phyloP scores from a whole-genome alignment of 2,329 filamentous ascomycete genomes.

The Phaeomoniella chlamydospora region DNA sequence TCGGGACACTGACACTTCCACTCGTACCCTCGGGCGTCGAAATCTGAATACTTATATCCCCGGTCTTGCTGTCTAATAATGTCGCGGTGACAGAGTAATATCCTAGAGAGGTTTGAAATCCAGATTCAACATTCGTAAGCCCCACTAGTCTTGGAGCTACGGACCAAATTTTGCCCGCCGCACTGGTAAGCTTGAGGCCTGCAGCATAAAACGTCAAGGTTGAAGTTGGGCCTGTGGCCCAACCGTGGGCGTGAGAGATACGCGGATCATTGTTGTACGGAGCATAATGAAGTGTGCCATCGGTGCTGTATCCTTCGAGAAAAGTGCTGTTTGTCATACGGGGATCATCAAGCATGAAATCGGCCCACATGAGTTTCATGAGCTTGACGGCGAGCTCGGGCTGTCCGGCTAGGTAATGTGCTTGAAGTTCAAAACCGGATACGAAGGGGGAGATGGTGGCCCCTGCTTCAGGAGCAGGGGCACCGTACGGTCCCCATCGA shows the following conservation, averaged over 20 bases:
- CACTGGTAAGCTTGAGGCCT: slow-evolving; percentile 22
- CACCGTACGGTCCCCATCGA: slow-evolving; percentile 30
- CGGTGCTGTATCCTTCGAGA: slow-evolving; percentile 34
- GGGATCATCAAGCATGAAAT: slow-evolving; percentile 39
- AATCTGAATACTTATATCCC: background rate
- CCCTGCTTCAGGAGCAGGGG: slow-evolving; percentile 26
- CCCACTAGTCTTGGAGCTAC: slow-evolving; percentile 21
- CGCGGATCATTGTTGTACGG: slow-evolving; percentile 33
- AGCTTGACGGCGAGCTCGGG: slow-evolving; percentile 26
- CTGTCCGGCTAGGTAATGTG: slow-evolving; percentile 23
- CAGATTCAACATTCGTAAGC: slow-evolving; percentile 20
- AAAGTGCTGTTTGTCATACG: slow-evolving; percentile 39
- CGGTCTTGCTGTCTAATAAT: background rate
- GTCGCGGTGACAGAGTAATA: slow-evolving; percentile 14
- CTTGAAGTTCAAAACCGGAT: slow-evolving; percentile 26
- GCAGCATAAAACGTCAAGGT: slow-evolving; percentile 27
- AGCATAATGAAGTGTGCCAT: slow-evolving; percentile 33
- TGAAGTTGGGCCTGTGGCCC: slow-evolving; percentile 33
- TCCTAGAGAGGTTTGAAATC: slow-evolving; percentile 21
- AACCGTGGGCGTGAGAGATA: slow-evolving; percentile 35
- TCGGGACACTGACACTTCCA: background rate
- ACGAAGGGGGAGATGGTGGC: slow-evolving; percentile 28
- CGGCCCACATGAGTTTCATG: slow-evolving; percentile 32
- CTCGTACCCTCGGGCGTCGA: background rate
- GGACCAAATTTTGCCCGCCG: slow-evolving; percentile 20